Conservation (phyloP, 805 yeast genomes). For the Sugiyamaella qingdaonensis region DNA sequence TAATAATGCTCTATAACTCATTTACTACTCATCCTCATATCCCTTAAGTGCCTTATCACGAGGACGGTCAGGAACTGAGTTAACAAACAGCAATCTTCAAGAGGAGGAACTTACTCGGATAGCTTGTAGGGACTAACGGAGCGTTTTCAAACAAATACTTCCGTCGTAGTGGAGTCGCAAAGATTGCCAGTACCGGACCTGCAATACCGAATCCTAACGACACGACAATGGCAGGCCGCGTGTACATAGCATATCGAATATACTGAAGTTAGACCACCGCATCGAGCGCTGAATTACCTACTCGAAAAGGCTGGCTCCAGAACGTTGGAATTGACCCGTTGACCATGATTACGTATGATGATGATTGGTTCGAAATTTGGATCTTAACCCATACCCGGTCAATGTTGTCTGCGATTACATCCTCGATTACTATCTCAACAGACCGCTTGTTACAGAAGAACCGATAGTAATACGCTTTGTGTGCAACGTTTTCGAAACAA, state of each 20-base stretch:
- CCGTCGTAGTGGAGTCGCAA: slow-evolving; percentile 65
- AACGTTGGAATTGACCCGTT: slow-evolving; percentile 23
- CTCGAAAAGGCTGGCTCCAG: slow-evolving; percentile 33
- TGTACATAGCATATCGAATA: slow-evolving; percentile 67
- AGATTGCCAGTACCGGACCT: slow-evolving; percentile 60
- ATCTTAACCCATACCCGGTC: background rate
- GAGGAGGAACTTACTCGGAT: slow-evolving; percentile 43
- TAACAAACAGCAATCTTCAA: slow-evolving; percentile 4
- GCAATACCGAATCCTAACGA: slow-evolving; percentile 59
- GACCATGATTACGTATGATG: background rate
- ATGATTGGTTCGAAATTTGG: slow-evolving; percentile 4
- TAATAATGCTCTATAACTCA: background rate
- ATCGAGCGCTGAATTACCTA: slow-evolving; percentile 6
- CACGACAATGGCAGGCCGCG: slow-evolving; percentile 69
- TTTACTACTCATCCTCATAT: slow-evolving; percentile 30
- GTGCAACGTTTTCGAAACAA: too few relatives aligned
- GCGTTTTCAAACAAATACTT: slow-evolving; percentile 62
- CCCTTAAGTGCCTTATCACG: slow-evolving; percentile 30
- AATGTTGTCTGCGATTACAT: too few relatives aligned
- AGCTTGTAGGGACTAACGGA: slow-evolving; percentile 54
- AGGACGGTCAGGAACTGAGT: slow-evolving; percentile 26
- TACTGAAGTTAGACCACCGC: slow-evolving; percentile 18
- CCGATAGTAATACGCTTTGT: too few relatives aligned
- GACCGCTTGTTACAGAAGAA: too few relatives aligned
- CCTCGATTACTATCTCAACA: too few relatives aligned